These are phyloP conservation scores for Diaporthe citrichinensis DNA, from an alignment of 2,329 filamentous ascomycete genomes.

Conservation along the genomic window DNA sequence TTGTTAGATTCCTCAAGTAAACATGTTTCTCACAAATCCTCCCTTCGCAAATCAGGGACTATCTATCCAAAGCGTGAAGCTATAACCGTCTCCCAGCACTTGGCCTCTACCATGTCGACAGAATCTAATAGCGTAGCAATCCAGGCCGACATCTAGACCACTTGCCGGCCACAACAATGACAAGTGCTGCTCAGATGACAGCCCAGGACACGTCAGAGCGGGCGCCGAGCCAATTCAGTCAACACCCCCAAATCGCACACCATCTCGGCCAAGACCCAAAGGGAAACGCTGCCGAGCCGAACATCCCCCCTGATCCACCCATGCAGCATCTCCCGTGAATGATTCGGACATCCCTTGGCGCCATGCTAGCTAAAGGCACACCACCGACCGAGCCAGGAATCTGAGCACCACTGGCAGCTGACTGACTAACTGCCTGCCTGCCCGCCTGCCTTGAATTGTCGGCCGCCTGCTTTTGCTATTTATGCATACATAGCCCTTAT, in stretches of 20 bases:
- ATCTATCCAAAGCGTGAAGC: not conserved
- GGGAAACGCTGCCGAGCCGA: constrained; percentile 22
- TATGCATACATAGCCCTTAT: not conserved
- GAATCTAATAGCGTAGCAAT: too few species aligned
- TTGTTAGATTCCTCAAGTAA: not conserved
- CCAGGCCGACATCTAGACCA: not conserved
- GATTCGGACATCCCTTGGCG: constrained; percentile 16
- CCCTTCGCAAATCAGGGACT: not conserved
- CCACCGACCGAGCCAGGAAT: not conserved
- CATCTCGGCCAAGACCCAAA: constrained; percentile 21
- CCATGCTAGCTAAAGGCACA: constrained; percentile 22
- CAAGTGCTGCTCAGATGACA: not conserved
- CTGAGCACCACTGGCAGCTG: not conserved
- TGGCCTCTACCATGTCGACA: not conserved
- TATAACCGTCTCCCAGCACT: not conserved
- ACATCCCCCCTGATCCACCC: not conserved
- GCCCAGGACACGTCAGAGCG: constrained; percentile 24
- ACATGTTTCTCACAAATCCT: not conserved
- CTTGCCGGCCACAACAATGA: not conserved
- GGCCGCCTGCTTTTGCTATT: not conserved
- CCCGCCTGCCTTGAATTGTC: not conserved
- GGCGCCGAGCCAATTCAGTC: constrained; percentile 5
- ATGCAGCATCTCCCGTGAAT: not conserved
- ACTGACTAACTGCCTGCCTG: not conserved
- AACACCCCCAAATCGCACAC: constrained; percentile 12